Base-by-base conservation (phyloP, 2,329 filamentous ascomycete genomes). In the Colletotrichum gloeosporioides region DNA sequence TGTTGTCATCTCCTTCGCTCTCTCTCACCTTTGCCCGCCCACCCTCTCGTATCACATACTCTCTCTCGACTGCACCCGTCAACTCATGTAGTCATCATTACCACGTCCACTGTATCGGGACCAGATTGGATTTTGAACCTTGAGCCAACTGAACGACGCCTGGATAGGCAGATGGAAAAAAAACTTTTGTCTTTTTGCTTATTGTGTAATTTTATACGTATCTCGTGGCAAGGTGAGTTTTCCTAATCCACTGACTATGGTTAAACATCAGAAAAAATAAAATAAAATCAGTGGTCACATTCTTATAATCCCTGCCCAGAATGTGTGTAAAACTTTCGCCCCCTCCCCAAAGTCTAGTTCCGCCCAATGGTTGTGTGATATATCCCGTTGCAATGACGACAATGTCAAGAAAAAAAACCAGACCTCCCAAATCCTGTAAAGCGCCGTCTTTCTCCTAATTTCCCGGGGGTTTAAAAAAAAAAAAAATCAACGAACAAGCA, bases 401-500 rank as follows among this genome's bases (percentile, higher is more conserved):
- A 62, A 31, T 62, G 18, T 22, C 15, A 31, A 55, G 7, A 25
- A 31, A 61, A 22, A 64, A 12, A 18, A 69, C 27, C n/a, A 55
- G 2, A 29, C 7, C 63, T 32, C 63, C 69, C 66, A 29, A 68
- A 57, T 29, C 73, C 63, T 73, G n/a, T 68, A 69, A 55, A 76
- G 73, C 73, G 69, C 73, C 73, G 29, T 68, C 69, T 59, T 76
- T 76, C 73, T 76, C 73, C 73, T 44, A n/a, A 25, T 15, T 55
- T 32, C 39, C 63, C 55, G 39, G 39, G 36, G 39, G 18, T 44
- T 3, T 9, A 32, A 31, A 31, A 32, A 44, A 44, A 36, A 39
- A 31, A 65, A 49, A 29, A 70, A 44, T 22, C 25, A n/a, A n/a
- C 39, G 13, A n/a, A 71, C 15, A 32, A 55, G 39, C 25, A 53